Percentiles rank a stretch among this genome's conserved stretches.
Evolutionary conservation across 2,329 filamentous ascomycete species (phyloP).

Genomic region (Mycosphaerella arachidis): DNA sequence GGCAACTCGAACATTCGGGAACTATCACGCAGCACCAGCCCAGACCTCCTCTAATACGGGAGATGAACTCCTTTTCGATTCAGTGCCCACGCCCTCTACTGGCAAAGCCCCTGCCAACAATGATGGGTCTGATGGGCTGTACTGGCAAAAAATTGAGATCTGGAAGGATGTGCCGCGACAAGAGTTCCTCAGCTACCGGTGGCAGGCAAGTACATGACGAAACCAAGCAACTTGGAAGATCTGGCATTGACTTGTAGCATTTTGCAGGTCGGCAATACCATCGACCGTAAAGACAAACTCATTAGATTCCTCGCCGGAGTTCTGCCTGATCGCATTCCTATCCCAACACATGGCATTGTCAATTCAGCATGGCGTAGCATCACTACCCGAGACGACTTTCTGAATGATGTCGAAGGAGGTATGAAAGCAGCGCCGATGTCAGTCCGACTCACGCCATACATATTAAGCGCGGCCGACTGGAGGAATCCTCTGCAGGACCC

Average conservation of each 20-base stretch:
- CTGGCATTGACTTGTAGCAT: background rate
- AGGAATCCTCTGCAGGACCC: conserved; percentile 55
- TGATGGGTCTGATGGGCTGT: conserved; percentile 2
- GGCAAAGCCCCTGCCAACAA: background rate
- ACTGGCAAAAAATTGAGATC: conserved; percentile 19
- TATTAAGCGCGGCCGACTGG: conserved; percentile 59
- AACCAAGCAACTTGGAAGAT: background rate
- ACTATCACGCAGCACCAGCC: background rate
- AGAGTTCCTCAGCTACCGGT: conserved; percentile 52
- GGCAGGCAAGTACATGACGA: conserved; percentile 46
- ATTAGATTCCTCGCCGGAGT: conserved; percentile 47
- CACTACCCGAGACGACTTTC: conserved; percentile 50
- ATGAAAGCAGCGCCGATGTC: conserved; percentile 56
- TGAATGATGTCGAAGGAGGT: conserved; percentile 51
- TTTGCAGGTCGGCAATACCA: conserved; percentile 45
- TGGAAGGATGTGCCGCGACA: conserved; percentile 48
- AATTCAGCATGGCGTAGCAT: conserved; percentile 28
- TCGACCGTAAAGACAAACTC: conserved; percentile 48
- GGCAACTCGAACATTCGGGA: background rate
- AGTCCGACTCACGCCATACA: conserved; percentile 57
- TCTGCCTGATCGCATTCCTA: conserved; percentile 50
- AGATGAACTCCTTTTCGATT: background rate
- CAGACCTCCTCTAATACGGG: background rate
- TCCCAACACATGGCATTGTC: conserved; percentile 15
- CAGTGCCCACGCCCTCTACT: background rate